Base-by-base conservation (phyloP, 345 rosid species). In the Geranium rotundifolium region DNA sequence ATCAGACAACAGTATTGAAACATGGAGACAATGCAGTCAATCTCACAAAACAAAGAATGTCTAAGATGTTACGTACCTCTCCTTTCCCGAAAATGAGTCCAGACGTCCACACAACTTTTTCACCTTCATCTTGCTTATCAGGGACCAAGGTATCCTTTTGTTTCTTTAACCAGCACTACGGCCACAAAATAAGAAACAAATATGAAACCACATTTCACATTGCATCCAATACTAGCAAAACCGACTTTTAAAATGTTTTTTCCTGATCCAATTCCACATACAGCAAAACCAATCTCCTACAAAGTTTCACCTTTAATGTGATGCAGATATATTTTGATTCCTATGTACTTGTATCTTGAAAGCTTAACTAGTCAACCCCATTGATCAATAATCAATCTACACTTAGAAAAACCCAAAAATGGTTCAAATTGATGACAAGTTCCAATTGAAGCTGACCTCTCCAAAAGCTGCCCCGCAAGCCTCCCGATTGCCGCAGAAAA, bases 111-210 rank as follows among this genome's bases (percentile, higher is more conserved):
- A 77, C 78, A 20, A 80, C 89, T 17, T 58, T 79, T 65, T 71
- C 62, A 18, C 81, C 92, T 2, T 72, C 83, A 56, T 80, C 95
- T 69, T 77, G 87, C 46, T 65, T 65, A 75, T 83, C 92, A 72
- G 99, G 99, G 31, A 67, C 56, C 76, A 88, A 64, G 0, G 71
- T 63, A 71, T 90, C 89, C 74, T 85, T 93, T 69, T 90, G 99
- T 72, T 90, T 93, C 91, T 93, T 93, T 80, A 90, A 78, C 97
- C 99, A 90, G 76, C 99, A 93, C 99, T 93, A 74, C 56, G 58
- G 59, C 59, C 27, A 18, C 20, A 57, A 68, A 69, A 30, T 17
- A 23, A 23, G 27, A 23, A 61, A 60, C 34, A 61, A 54, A 17
- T 64, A 59, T 17, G 19, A 55, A 59, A 64, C 27, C 46, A 17